Percentiles rank a stretch among this genome's conserved stretches.
These are phyloP conservation scores for Neurospora tetrasperma DNA, from an alignment of 495 filamentous ascomycete species.

Conservation along the genomic window DNA sequence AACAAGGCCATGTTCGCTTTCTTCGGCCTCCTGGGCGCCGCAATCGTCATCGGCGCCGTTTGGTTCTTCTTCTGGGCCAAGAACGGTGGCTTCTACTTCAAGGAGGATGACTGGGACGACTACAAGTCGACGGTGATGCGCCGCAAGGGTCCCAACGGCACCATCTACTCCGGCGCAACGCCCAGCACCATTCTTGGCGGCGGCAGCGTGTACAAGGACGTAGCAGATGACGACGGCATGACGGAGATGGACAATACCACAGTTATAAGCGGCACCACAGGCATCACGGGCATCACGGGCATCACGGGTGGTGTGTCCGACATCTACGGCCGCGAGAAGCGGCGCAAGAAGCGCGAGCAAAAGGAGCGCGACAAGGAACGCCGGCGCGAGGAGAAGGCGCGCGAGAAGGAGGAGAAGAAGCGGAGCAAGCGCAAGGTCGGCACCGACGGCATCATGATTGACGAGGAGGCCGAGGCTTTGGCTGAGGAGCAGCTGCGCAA, in stretches of 20 bases:
- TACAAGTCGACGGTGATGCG: constrained; percentile 96
- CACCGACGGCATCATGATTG: constrained; percentile 34
- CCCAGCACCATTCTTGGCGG: constrained; percentile 71
- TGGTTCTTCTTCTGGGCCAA: constrained; percentile 99
- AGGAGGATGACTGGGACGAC: constrained; percentile 85
- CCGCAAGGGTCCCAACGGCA: constrained; percentile 80
- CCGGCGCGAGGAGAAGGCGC: constrained; percentile 30
- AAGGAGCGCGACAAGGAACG: constrained; percentile 40
- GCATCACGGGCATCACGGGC: constrained; percentile 36
- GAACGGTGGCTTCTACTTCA: constrained; percentile 87
- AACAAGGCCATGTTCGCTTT: constrained; percentile 74
- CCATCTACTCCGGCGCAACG: constrained; percentile 68
- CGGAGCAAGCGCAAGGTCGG: constrained; percentile 33
- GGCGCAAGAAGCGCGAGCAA: constrained; percentile 39
- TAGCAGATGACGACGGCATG: constrained; percentile 44
- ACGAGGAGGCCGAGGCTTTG: constrained; percentile 57
- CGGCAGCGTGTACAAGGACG: constrained; percentile 57
- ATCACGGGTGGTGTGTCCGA: constrained; percentile 39
- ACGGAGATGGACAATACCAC: constrained; percentile 33
- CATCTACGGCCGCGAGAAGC: constrained; percentile 33
- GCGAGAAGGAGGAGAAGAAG: constrained; percentile 36
- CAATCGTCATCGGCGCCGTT: constrained; percentile 63
- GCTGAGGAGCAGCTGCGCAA: constrained; percentile 48
- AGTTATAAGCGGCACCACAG: constrained; percentile 29
- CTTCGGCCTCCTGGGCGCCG: constrained; percentile 74